Base-by-base conservation (phyloP, 1,284 basidiomycete genomes). In the Cutaneotrichosporon sp. region DNA sequence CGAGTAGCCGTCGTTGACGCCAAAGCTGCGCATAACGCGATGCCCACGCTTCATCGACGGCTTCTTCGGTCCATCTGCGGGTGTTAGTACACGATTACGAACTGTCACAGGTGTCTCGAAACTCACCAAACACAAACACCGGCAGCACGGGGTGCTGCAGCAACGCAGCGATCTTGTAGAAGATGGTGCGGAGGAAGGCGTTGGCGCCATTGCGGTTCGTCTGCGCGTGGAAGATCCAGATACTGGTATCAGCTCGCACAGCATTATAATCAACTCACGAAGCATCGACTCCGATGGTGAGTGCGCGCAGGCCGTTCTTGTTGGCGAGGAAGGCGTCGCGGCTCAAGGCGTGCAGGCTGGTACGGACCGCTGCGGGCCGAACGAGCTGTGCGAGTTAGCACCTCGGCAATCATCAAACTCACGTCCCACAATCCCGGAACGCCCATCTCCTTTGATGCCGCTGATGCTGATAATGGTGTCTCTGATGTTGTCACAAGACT, bases 121-220 rank as follows among this genome's bases (percentile, higher is more conserved):
- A 62, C 72, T 64, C 47, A 78, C 76, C 95, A 73, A 97, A 97
- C 1, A 98, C 91, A 77, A 98, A 97, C 2, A 98, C 82, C 0
- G 92, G 91, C 22, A 93, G 84, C 66, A 96, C 86, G 0, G 93
- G 92, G 14, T 87, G 85, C 60, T 85, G 85, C 72, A 92, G 85
- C 3, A 98, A 85, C 13, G 86, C 86, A 34, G 87, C 86, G 32
- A 83, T 79, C 21, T 84, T 82, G 73, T 81, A 84, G 71, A 85
- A 85, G 50, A 86, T 75, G n/a, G 77, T 81, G 2, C 82, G 75
- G 21, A 85, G 70, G 61, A 79, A 81, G 0, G 84, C 83, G 64
- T 85, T 84, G 63, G 80, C 73, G 3, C 83, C 83, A 5, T 74
- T 76, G 0, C 73, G 68, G 7, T 73, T 71, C 22, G 79, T 61